phyloP scores from a whole-genome alignment of 306 rosid genomes.

The Dalbergia cochinchinensis region DNA sequence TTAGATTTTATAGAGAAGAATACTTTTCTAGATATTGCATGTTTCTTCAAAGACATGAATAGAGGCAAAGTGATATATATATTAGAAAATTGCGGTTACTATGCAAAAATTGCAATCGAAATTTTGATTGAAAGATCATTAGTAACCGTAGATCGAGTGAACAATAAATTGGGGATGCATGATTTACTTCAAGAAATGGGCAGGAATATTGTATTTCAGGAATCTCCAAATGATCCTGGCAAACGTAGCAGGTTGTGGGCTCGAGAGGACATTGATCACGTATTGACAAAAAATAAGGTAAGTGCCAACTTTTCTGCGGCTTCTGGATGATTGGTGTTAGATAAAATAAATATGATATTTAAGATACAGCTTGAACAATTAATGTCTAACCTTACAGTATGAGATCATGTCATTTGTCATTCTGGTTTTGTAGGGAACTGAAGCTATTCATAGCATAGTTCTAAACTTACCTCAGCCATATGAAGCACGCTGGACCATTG shows the following conservation, averaged over 20 bases:
- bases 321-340: background rate
- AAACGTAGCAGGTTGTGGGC: background rate
- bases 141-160: background rate
- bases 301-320: background rate
- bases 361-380: background rate
- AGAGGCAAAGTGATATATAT: background rate
- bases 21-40: background rate
- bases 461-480: slow-evolving; percentile 31
- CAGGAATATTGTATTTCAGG: background rate
- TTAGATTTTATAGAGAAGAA: background rate
- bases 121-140: background rate
- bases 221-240: background rate
- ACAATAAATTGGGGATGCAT: too few species aligned
- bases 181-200: background rate
- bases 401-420: slow-evolving; percentile 3
- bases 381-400: slow-evolving; percentile 2
- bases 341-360: background rate
- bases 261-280: background rate
- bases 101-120: background rate
- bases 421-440: slow-evolving; percentile 45
- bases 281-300: slow-evolving; percentile 52
- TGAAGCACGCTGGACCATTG: slow-evolving; percentile 33
- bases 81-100: background rate
- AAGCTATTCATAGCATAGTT: slow-evolving; percentile 44
- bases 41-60: background rate